Conservation (phyloP, 805 yeast genomes). For the Metschnikowia borealis region DNA sequence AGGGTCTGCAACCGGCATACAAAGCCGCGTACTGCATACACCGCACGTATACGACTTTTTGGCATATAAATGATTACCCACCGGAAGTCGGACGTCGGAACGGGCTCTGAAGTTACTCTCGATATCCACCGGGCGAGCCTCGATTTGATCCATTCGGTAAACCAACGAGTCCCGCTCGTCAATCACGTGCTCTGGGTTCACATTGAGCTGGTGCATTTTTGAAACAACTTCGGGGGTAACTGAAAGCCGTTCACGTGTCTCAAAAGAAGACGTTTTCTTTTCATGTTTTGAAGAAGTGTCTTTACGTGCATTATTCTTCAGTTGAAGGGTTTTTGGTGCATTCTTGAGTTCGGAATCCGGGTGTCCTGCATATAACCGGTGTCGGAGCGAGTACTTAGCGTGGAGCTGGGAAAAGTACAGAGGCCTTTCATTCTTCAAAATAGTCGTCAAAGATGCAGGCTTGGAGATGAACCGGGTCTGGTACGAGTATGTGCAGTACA, state of each 20-base stretch:
- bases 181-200: conserved; percentile 4
- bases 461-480: conserved; percentile 13
- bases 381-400: conserved; percentile 6
- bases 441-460: conserved; percentile 17
- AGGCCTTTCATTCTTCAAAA: conserved; percentile 10
- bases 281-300: background rate
- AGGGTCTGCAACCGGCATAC: conserved; percentile 25
- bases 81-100: conserved; percentile 16
- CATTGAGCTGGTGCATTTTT: conserved; percentile 9
- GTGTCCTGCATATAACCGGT: conserved; percentile 1
- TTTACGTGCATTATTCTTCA: background rate
- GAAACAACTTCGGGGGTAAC: background rate
- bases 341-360: background rate
- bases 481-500: conserved; percentile 13
- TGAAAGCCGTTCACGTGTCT: background rate
- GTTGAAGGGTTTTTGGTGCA: background rate
- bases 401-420: conserved; percentile 11
- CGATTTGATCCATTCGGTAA: conserved; percentile 4
- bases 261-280: too few relatives aligned
- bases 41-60: conserved; percentile 26
- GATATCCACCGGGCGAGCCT: conserved; percentile 7
- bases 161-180: conserved; percentile 8
- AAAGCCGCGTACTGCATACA: conserved; percentile 26
- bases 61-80: conserved; percentile 22
- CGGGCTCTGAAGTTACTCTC: conserved; percentile 7